A percentile compares a stretch with the other conserved stretches of the same genome.
phyloP scores from a whole-genome alignment of 2,329 filamentous ascomycete species.

The Verticillium nonalfalfae region DNA sequence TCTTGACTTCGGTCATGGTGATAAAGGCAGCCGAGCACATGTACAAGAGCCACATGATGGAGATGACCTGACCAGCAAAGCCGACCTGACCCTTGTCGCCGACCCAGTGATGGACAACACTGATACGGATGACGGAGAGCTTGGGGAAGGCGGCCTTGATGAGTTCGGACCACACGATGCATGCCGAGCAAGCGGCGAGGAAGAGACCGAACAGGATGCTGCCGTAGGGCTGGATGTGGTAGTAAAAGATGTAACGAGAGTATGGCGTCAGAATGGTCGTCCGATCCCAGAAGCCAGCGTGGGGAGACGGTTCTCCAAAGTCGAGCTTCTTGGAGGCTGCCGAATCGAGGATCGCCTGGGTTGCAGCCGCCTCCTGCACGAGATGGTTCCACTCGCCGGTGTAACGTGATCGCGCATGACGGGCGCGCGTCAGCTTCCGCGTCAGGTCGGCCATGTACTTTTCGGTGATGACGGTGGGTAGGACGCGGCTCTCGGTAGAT shows the following conservation, averaged over 20 bases:
- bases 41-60: constrained; percentile 86
- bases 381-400: constrained; percentile 79
- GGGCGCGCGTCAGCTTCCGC: constrained; percentile 70
- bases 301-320: constrained; percentile 55
- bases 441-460: constrained; percentile 90
- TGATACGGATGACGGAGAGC: constrained; percentile 62
- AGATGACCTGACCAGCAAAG: constrained; percentile 79
- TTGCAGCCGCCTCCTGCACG: constrained; percentile 65
- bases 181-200: constrained; percentile 68
- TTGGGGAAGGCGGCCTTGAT: constrained; percentile 75
- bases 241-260: constrained; percentile 72
- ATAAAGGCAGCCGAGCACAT: constrained; percentile 89
- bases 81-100: constrained; percentile 69
- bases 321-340: constrained; percentile 74
- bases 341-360: constrained; percentile 80
- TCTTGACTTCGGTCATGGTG: constrained; percentile 85
- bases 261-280: constrained; percentile 68
- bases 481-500: constrained; percentile 34
- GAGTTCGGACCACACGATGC: constrained; percentile 89
- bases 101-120: constrained; percentile 69
- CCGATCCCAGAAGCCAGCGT: constrained; percentile 46
- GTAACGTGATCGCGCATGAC: constrained; percentile 78
- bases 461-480: constrained; percentile 84
- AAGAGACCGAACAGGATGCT: constrained; percentile 60
- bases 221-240: constrained; percentile 63